These are phyloP conservation scores for Triangularia verruculosa DNA, from an alignment of 2,329 filamentous ascomycete species.

Conservation along the genomic window DNA sequence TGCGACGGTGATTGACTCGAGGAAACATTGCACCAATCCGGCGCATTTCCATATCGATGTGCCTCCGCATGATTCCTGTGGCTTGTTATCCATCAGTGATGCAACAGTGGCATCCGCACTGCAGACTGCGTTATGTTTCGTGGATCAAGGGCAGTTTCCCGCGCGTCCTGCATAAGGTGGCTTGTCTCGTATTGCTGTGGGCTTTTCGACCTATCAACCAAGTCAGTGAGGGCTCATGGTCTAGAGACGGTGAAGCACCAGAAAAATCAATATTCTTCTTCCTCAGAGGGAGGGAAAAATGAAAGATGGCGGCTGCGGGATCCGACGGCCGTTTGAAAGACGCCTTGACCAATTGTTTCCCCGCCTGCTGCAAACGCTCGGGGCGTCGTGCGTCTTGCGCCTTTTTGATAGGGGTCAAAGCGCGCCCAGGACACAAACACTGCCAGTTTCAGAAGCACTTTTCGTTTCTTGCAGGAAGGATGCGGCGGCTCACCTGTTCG, in stretches of 20 bases:
- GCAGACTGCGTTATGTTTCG: constrained; percentile 6
- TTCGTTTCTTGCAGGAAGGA: not conserved
- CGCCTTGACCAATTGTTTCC: constrained; percentile 2
- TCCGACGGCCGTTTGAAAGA: not conserved
- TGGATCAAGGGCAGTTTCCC: not conserved
- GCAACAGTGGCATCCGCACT: constrained; percentile 7
- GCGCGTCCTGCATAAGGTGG: not conserved
- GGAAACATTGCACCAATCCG: constrained; percentile 19
- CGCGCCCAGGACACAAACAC: constrained; percentile 2
- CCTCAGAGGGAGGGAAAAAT: not conserved
- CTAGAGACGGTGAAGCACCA: not conserved
- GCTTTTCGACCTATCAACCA: not conserved
- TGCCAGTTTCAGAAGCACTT: constrained; percentile 1
- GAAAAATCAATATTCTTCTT: not conserved
- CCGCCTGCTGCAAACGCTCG: constrained; percentile 4
- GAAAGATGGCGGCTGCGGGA: not conserved
- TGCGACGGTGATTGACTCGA: constrained; percentile 12
- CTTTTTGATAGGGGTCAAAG: constrained; percentile 7
- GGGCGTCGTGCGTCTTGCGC: not conserved
- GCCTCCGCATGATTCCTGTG: not conserved
- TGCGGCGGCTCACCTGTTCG: not conserved
- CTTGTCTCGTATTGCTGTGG: not conserved
- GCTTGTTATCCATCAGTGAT: constrained; percentile 9
- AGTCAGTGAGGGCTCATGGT: not conserved
- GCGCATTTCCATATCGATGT: constrained; percentile 5